Evolutionary conservation across 2,329 filamentous ascomycete genomes (phyloP).

Genomic region (Aspergillus candidus): DNA sequence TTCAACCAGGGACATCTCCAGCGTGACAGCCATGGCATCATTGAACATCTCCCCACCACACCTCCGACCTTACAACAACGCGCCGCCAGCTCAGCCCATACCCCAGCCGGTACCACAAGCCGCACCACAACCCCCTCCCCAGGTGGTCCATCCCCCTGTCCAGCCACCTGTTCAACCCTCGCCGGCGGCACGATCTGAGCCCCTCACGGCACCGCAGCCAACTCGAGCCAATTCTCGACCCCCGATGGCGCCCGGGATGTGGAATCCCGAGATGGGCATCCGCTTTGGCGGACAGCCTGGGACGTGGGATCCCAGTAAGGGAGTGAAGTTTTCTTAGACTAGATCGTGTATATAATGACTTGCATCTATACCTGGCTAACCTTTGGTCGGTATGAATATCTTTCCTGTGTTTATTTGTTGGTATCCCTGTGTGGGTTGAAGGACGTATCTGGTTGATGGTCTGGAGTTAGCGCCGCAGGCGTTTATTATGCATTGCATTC

Average conservation of each 20-base stretch:
- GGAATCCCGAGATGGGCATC: slow-evolving; percentile 77
- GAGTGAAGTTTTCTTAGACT: slow-evolving; percentile 49
- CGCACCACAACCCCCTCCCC: slow-evolving; percentile 22
- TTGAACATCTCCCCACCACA: slow-evolving; percentile 43
- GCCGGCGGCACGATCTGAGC: slow-evolving; percentile 34
- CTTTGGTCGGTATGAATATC: no score
- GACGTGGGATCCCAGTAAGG: slow-evolving; percentile 55
- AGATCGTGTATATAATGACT: no score
- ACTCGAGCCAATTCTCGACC: slow-evolving; percentile 51
- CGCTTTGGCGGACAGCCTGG: slow-evolving; percentile 55
- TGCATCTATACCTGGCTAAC: no score
- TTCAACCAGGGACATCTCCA: slow-evolving; percentile 48
- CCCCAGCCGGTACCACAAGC: slow-evolving; percentile 13
- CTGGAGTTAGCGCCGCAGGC: no score
- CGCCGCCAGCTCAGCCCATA: slow-evolving; percentile 35
- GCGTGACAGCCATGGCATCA: slow-evolving; percentile 50
- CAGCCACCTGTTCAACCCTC: slow-evolving; percentile 11
- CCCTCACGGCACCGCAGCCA: slow-evolving; percentile 44
- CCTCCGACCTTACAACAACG: slow-evolving; percentile 14
- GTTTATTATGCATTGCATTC: no score
- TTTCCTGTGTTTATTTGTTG: no score
- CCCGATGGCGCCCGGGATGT: slow-evolving; percentile 51
- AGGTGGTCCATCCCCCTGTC: slow-evolving; percentile 3
- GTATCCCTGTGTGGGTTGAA: no score
- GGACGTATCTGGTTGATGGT: no score